Evolutionary conservation across 1,284 basidiomycete genomes (phyloP).

Genomic region (Cryptococcus maquisensis): DNA sequence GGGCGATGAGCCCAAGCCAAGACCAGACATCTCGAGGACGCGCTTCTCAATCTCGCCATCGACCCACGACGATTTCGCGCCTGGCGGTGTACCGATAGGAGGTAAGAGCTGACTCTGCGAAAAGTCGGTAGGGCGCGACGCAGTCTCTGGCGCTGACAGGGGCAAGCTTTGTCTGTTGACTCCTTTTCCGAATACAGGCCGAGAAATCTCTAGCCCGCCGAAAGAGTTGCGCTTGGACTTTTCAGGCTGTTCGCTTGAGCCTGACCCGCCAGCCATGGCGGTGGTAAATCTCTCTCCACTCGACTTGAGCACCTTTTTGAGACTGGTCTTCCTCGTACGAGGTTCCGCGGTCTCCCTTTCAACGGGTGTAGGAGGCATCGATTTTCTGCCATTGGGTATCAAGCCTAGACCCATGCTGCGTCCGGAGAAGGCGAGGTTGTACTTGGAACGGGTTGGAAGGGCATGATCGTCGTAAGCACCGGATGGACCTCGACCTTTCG

Average conservation of each 20-base stretch:
- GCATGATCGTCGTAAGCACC: constrained; percentile 36
- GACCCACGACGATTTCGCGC: constrained; percentile 6
- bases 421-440: constrained; percentile 13
- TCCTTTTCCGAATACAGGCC: constrained; percentile 16
- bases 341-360: constrained; percentile 7
- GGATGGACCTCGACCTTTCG: constrained; percentile 32
- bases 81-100: constrained; percentile 1
- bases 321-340: constrained; percentile 33
- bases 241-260: not conserved
- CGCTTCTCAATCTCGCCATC: constrained; percentile 40
- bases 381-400: constrained; percentile 19
- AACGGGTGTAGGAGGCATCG: constrained; percentile 30
- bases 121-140: not conserved
- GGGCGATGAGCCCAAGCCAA: constrained; percentile 21
- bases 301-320: constrained; percentile 38
- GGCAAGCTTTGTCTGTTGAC: constrained; percentile 9
- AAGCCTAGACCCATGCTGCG: constrained; percentile 6
- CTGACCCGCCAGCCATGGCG: constrained; percentile 17
- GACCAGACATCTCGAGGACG: constrained; percentile 42
- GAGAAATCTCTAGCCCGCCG: constrained; percentile 14
- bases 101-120: not conserved
- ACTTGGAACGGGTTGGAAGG: constrained; percentile 18
- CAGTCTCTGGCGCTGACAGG: constrained; percentile 7
- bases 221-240: constrained; percentile 12
- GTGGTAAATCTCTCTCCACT: constrained; percentile 30